phyloP scores from a whole-genome alignment of 2,329 filamentous ascomycete genomes.

The Paecilomyces dactylethromorphus region DNA sequence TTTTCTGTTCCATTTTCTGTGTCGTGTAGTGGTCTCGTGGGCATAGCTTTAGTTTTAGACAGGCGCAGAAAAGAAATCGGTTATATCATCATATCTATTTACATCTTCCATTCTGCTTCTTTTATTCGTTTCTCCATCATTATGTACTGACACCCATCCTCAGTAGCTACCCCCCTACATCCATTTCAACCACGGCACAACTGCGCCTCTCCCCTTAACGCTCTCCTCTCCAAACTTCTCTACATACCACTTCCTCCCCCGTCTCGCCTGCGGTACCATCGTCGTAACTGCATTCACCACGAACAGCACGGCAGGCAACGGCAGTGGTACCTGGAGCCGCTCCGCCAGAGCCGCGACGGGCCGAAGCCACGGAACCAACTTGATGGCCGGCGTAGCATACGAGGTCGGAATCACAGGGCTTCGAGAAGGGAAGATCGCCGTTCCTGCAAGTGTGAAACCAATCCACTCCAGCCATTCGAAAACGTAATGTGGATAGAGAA shows the following conservation, averaged over 20 bases:
- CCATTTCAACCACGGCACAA: constrained; percentile 52
- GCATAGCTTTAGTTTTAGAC: not conserved
- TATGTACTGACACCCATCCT: not conserved
- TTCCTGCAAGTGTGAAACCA: constrained; percentile 66
- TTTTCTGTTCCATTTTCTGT: not conserved
- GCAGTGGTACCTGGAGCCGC: constrained; percentile 43
- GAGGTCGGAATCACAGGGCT: constrained; percentile 4
- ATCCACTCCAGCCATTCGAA: constrained; percentile 95
- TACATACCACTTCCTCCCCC: constrained; percentile 79
- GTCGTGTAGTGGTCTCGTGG: not conserved
- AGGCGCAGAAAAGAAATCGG: not conserved
- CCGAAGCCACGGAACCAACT: constrained; percentile 29
- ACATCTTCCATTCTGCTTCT: not conserved
- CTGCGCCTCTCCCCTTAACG: constrained; percentile 66
- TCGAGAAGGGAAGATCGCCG: constrained; percentile 23
- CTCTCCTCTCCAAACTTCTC: constrained; percentile 81
- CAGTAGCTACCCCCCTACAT: constrained; percentile 15
- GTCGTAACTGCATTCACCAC: constrained; percentile 79
- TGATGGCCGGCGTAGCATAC: constrained; percentile 16
- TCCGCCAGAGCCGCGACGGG: constrained; percentile 23
- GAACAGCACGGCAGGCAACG: constrained; percentile 70
- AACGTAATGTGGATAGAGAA: constrained; percentile 91
- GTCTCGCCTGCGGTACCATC: constrained; percentile 81
- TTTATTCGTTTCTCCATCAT: not conserved
- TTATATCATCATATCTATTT: not conserved